These are phyloP conservation scores for Sporothrix euskadiensis DNA, from an alignment of 2,329 filamentous ascomycete species.

Conservation along the genomic window DNA sequence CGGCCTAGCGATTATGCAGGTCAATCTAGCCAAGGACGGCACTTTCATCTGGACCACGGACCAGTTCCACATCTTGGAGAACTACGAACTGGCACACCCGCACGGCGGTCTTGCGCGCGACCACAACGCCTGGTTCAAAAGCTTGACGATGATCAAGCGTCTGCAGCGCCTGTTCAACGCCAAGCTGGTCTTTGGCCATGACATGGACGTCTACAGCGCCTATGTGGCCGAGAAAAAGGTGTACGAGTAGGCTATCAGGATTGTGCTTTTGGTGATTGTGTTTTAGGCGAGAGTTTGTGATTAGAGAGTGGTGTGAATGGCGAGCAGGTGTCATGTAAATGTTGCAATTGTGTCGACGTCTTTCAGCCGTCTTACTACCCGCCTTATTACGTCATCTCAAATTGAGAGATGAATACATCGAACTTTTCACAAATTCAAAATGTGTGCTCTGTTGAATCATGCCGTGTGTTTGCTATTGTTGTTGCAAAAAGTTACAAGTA, in stretches of 20 bases:
- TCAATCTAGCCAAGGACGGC: slow-evolving; percentile 24
- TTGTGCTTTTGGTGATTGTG: neutral
- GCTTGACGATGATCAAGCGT: slow-evolving; percentile 22
- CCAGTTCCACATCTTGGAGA: slow-evolving; percentile 27
- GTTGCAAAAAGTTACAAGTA: too few species aligned
- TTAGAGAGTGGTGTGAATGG: neutral
- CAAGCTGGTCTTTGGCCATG: slow-evolving; percentile 23
- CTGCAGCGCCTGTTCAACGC: slow-evolving; percentile 26
- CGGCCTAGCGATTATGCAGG: slow-evolving; percentile 26
- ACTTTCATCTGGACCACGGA: slow-evolving; percentile 28
- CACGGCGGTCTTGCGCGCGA: slow-evolving; percentile 25
- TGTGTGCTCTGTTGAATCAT: too few species aligned
- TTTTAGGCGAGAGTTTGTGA: neutral
- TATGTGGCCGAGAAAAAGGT: neutral
- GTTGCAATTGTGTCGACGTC: neutral
- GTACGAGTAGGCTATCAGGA: slow-evolving; percentile 6
- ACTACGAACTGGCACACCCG: slow-evolving; percentile 26
- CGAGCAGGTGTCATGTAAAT: neutral
- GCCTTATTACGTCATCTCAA: too few species aligned
- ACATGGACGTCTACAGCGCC: slow-evolving; percentile 18
- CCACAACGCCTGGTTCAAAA: slow-evolving; percentile 29
- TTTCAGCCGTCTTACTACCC: neutral
- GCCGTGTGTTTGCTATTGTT: too few species aligned
- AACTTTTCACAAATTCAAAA: too few species aligned
- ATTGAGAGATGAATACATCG: too few species aligned